Base-by-base conservation (phyloP, 768 basidiomycete species). In the Dacryopinax spathularia region DNA sequence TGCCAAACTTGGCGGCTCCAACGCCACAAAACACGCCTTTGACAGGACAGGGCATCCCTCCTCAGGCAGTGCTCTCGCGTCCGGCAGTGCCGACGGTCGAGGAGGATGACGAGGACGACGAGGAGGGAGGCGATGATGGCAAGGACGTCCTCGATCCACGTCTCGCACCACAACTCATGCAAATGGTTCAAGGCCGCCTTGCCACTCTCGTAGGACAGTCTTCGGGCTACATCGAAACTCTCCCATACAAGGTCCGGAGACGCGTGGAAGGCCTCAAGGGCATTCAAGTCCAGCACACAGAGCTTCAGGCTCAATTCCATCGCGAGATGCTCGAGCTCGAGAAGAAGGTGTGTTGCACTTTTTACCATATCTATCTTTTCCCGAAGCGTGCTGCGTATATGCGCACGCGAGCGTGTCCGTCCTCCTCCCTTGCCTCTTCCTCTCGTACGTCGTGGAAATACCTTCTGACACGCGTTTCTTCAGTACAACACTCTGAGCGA, bases 21-120 rank as follows among this genome's bases (percentile, higher is more conserved):
- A 96, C 92, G 16, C 92, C 92, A 25, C 88, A 90, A 78, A 95
- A 96, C 76, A 95, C 93, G 2, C 93, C 92, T 12, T 77, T 91
- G 66, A 84, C 78, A 62, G 83, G 88, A 68, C 88, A 89, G 13
- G 90, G 91, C 63, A 86, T 95, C 74, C 60, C 69, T 62, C 66
- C 73, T 31, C 80, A 86, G 0, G 74, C 76, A 25, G 88, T 86
- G 63, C 80, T 93, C 65, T 92, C 91, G 48, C 84, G 89, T 69
- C 93, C 93, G 9, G 71, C 70, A 22, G 73, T 77, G 16, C 73
- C 73, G 63, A 89, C 89, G 75, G 91, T 91, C 75, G 76, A 84
- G 37, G 91, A 93, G 75, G 88, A 85, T 72, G 84, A 84, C 71
- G 81, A 79, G 22, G 85, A 82, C 63, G 87, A 82, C 33, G 84